A percentile compares a stretch with the other conserved stretches of the same genome.
Evolutionary conservation across 2,329 filamentous ascomycete genomes (phyloP).

Genomic region (Aspergillus fumigatus): DNA sequence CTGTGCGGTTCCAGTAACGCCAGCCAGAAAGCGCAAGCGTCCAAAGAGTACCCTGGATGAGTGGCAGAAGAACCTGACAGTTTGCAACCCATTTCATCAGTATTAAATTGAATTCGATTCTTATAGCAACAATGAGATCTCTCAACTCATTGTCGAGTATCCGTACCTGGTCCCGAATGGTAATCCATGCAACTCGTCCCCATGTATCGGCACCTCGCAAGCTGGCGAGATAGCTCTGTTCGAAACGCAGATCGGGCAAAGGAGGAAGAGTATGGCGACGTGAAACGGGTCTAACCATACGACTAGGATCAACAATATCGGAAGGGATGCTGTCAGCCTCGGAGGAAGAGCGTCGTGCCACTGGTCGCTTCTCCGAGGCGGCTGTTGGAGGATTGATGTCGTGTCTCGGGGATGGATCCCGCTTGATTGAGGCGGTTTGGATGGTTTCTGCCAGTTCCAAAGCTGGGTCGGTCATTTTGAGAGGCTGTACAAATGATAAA

Average conservation of each 20-base stretch:
- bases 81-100: not conserved
- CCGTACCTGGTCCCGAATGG: slow-evolving; percentile 76
- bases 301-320: slow-evolving; percentile 41
- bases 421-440: slow-evolving; percentile 75
- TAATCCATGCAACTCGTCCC: slow-evolving; percentile 79
- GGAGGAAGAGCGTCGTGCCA: slow-evolving; percentile 46
- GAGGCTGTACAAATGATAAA: not conserved
- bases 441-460: slow-evolving; percentile 71
- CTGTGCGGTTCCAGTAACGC: slow-evolving; percentile 81
- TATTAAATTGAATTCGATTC: too few species aligned
- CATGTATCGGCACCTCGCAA: slow-evolving; percentile 74
- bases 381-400: slow-evolving; percentile 79
- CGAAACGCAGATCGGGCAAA: slow-evolving; percentile 80
- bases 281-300: slow-evolving; percentile 31
- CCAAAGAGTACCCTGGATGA: slow-evolving; percentile 85
- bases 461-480: slow-evolving; percentile 55
- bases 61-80: slow-evolving; percentile 72
- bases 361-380: slow-evolving; percentile 62
- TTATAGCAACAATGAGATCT: not conserved
- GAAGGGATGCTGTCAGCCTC: slow-evolving; percentile 45
- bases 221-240: slow-evolving; percentile 95
- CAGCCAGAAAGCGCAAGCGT: slow-evolving; percentile 80
- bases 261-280: slow-evolving; percentile 59
- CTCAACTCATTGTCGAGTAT: not conserved
- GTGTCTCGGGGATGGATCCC: slow-evolving; percentile 63